Conservation (phyloP, 179 eudicot species). For the Silene vulgaris region DNA sequence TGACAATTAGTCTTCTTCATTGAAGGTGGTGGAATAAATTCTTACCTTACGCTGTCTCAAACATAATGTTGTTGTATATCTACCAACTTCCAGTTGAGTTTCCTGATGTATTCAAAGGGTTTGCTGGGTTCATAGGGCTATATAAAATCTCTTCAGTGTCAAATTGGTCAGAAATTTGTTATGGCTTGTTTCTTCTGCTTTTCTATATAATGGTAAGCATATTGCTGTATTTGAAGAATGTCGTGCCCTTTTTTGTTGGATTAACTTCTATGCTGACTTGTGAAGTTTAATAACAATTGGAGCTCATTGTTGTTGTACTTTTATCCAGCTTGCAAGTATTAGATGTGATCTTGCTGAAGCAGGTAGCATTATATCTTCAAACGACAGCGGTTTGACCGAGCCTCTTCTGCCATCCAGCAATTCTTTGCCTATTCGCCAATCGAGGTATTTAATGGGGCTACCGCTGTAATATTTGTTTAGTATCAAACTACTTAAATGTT, state of each 20-base stretch:
- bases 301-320: constrained; percentile 2
- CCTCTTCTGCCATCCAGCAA: constrained; percentile 70
- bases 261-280: background rate
- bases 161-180: constrained; percentile 51
- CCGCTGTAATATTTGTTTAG: background rate
- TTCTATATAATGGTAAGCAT: constrained; percentile 51
- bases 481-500: background rate
- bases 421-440: constrained; percentile 52
- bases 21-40: constrained; percentile 70
- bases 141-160: constrained; percentile 43
- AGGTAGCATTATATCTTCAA: constrained; percentile 57
- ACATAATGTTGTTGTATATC: constrained; percentile 42
- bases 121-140: constrained; percentile 47
- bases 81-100: constrained; percentile 63
- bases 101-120: constrained; percentile 26
- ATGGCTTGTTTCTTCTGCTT: constrained; percentile 42
- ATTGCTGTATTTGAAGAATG: constrained; percentile 6
- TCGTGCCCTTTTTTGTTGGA: background rate
- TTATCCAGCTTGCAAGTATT: constrained; percentile 54
- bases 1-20: constrained; percentile 11
- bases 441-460: constrained; percentile 43
- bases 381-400: constrained; percentile 66
- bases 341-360: constrained; percentile 72
- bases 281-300: background rate
- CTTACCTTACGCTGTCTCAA: constrained; percentile 52